Percentiles rank a stretch among this genome's conserved stretches.
phyloP scores from a whole-genome alignment of 352 stramenopile species.

The Pythium sp. region DNA sequence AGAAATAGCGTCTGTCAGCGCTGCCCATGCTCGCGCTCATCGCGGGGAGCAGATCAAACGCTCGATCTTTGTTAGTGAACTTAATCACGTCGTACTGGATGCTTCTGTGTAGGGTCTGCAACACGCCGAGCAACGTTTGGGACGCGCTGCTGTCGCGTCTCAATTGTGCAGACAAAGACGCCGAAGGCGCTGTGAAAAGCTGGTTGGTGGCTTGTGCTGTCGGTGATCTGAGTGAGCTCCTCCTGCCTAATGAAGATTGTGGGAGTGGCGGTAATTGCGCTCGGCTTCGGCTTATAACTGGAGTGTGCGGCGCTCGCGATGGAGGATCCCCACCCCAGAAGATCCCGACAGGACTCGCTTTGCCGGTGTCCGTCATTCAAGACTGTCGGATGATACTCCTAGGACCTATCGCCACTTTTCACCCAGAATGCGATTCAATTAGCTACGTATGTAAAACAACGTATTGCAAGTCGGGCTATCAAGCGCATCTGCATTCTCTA shows the following conservation, averaged over 20 bases:
- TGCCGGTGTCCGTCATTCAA: conserved; percentile 3
- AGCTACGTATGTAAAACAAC: too few species aligned
- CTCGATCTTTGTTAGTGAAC: conserved; percentile 32
- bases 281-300: neutral
- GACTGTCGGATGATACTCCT: neutral
- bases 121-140: conserved; percentile 36
- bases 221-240: neutral
- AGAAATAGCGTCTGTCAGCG: conserved; percentile 20
- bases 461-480: neutral
- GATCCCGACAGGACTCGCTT: conserved; percentile 22
- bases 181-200: neutral
- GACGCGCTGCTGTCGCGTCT: conserved; percentile 14
- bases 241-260: neutral
- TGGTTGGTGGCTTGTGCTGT: neutral
- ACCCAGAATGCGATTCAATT: neutral
- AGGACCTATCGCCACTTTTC: neutral
- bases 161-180: neutral
- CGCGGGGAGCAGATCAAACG: conserved; percentile 23
- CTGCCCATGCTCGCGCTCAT: conserved; percentile 2
- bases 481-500: neutral
- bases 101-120: conserved; percentile 45
- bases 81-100: conserved; percentile 33
- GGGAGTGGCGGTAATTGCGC: conserved; percentile 6
- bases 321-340: conserved; percentile 25
- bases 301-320: neutral